Evolutionary conservation across 2,329 filamentous ascomycete species (phyloP).

Genomic region (Fonsecaea multimorphosa): DNA sequence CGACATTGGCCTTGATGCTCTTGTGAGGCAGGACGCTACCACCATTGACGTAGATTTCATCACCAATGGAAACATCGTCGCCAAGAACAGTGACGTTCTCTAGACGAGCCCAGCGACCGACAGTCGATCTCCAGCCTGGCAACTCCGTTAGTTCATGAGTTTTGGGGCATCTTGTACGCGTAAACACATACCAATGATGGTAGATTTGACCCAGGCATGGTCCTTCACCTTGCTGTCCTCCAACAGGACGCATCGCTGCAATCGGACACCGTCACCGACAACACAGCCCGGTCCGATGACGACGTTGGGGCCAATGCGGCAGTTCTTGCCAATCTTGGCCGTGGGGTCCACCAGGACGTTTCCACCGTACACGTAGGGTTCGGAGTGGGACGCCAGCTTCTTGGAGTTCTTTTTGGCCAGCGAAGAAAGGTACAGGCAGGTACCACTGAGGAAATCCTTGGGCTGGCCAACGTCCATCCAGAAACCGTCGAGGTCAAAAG

Average conservation of each 20-base stretch:
- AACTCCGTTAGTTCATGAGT: neutral
- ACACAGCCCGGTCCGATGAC: slow-evolving; percentile 93
- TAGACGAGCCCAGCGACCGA: slow-evolving; percentile 92
- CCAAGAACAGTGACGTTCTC: slow-evolving; percentile 98
- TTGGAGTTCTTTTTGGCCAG: slow-evolving; percentile 89
- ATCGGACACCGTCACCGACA: slow-evolving; percentile 88
- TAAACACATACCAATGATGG: slow-evolving; percentile 71
- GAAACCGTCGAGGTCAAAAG: slow-evolving; percentile 94
- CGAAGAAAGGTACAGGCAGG: slow-evolving; percentile 93
- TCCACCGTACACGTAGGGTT: slow-evolving; percentile 85
- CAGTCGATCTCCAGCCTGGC: slow-evolving; percentile 85
- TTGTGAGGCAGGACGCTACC: slow-evolving; percentile 96
- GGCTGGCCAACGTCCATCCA: slow-evolving; percentile 99
- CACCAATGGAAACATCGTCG: slow-evolving; percentile 95
- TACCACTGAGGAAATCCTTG: slow-evolving; percentile 96
- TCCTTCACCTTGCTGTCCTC: slow-evolving; percentile 94
- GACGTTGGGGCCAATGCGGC: slow-evolving; percentile 96
- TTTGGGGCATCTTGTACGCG: neutral
- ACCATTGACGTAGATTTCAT: slow-evolving; percentile 98
- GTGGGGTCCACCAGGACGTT: slow-evolving; percentile 95
- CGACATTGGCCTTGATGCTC: slow-evolving; percentile 98
- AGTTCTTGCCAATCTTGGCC: slow-evolving; percentile 97
- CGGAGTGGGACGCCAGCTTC: slow-evolving; percentile 73
- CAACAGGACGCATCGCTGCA: slow-evolving; percentile 91
- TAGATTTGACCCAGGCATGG: slow-evolving; percentile 98